These are phyloP conservation scores for Staphylotrichum tortipilum DNA, from an alignment of 495 filamentous ascomycete genomes.

Conservation along the genomic window DNA sequence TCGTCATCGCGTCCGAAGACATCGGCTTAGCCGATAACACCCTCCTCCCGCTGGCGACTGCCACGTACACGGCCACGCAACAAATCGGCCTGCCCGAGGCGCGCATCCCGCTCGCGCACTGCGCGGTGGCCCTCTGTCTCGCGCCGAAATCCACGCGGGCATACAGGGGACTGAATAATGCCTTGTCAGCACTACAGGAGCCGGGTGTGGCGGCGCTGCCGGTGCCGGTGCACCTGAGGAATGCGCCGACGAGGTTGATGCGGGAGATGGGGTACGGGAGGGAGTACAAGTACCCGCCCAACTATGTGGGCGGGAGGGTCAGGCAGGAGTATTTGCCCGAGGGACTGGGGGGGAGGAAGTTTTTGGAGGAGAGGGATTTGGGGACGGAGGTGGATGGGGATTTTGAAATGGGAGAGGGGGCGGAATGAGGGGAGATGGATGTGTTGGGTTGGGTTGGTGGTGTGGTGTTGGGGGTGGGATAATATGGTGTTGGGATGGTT, in stretches of 20 bases:
- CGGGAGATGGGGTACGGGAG: constrained; percentile 82
- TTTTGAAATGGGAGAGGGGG: constrained; percentile 26
- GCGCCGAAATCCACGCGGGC: constrained; percentile 79
- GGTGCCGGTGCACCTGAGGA: constrained; percentile 79
- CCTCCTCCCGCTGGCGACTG: constrained; percentile 74
- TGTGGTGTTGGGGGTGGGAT: too few species aligned
- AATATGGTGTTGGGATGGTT: too few species aligned
- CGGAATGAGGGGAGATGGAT: not conserved
- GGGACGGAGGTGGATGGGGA: constrained; percentile 66
- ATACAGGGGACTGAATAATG: constrained; percentile 76
- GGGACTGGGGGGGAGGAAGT: constrained; percentile 54
- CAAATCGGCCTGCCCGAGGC: constrained; percentile 92
- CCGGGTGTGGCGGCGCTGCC: constrained; percentile 71
- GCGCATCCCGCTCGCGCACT: constrained; percentile 84
- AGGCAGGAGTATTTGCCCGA: constrained; percentile 85
- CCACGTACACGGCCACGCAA: constrained; percentile 75
- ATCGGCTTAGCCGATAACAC: constrained; percentile 85
- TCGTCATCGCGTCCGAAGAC: constrained; percentile 87
- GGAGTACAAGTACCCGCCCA: constrained; percentile 95
- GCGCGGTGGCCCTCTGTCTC: constrained; percentile 69
- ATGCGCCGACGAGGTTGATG: constrained; percentile 88
- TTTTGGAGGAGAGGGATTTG: constrained; percentile 76
- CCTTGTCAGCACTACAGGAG: constrained; percentile 61
- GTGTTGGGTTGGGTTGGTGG: not conserved
- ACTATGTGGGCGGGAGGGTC: constrained; percentile 76